Conservation (phyloP, 208 protist species). For the Trypanosoma scelopori region DNA sequence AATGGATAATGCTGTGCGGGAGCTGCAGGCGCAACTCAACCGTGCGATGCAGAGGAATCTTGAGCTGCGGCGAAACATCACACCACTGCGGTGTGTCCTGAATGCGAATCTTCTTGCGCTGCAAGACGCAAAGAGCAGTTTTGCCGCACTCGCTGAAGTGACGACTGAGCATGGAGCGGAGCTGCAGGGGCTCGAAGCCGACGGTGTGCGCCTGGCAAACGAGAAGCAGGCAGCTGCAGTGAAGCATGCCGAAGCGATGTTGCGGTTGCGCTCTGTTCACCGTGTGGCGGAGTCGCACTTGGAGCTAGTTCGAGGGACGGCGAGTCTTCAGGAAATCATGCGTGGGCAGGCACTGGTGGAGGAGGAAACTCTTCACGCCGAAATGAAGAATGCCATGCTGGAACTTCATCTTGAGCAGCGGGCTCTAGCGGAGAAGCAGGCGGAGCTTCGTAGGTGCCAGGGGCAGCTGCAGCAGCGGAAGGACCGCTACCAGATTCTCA, state of each 20-base stretch:
- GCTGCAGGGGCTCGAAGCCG: background rate
- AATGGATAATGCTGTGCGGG: slow-evolving; percentile 24
- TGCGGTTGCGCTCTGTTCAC: slow-evolving; percentile 37
- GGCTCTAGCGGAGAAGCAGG: slow-evolving; percentile 42
- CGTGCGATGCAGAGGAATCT: background rate
- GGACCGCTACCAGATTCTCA: slow-evolving; percentile 19
- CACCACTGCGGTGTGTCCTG: slow-evolving; percentile 17
- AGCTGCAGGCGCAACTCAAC: slow-evolving; percentile 20
- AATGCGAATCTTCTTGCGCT: background rate
- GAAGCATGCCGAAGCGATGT: slow-evolving; percentile 22
- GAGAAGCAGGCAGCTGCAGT: slow-evolving; percentile 19
- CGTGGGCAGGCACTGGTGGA: slow-evolving; percentile 53
- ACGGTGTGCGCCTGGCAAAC: background rate
- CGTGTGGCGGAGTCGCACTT: slow-evolving; percentile 44
- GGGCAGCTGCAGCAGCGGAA: slow-evolving; percentile 35
- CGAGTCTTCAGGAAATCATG: slow-evolving; percentile 32
- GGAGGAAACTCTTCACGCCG: slow-evolving; percentile 45
- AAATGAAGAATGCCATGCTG: slow-evolving; percentile 42
- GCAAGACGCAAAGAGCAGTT: slow-evolving; percentile 5
- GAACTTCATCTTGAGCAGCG: slow-evolving; percentile 68
- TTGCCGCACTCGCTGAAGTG: background rate
- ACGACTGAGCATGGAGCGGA: background rate
- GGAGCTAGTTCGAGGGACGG: slow-evolving; percentile 13
- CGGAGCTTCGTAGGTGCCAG: slow-evolving; percentile 47
- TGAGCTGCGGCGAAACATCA: slow-evolving; percentile 18